phyloP scores from a whole-genome alignment of 768 basidiomycete species.

The Psilocybe cubensis region DNA sequence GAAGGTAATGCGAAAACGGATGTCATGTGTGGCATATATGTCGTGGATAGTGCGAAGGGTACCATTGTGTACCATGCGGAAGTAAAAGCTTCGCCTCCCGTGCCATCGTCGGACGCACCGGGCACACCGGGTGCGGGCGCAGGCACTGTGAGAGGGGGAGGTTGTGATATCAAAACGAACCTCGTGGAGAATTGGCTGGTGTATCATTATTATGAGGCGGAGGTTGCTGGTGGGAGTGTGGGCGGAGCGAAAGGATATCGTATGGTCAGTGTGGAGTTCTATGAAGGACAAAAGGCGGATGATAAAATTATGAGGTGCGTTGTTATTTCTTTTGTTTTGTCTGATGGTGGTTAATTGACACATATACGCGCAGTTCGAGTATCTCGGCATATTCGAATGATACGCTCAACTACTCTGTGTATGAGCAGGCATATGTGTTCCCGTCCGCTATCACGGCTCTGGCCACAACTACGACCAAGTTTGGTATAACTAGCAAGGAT shows the following conservation, averaged over 20 bases:
- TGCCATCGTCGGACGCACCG: background rate
- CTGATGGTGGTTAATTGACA: too few species aligned
- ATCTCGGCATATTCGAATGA: conserved; percentile 52
- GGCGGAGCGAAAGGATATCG: conserved; percentile 67
- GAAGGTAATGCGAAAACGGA: too few species aligned
- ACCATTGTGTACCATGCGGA: conserved; percentile 68
- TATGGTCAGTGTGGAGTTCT: conserved; percentile 85
- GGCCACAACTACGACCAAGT: conserved; percentile 80
- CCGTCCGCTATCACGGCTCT: conserved; percentile 73
- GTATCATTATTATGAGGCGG: conserved; percentile 80
- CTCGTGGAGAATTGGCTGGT: conserved; percentile 94
- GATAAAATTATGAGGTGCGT: conserved; percentile 75
- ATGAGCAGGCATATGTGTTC: conserved; percentile 73
- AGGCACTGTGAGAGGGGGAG: background rate
- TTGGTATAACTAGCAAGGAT: conserved; percentile 86
- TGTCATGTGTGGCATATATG: conserved; percentile 64
- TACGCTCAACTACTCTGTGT: conserved; percentile 53
- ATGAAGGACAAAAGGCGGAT: conserved; percentile 73
- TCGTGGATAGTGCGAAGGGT: conserved; percentile 84
- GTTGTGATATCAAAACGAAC: conserved; percentile 68
- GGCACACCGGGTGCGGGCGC: background rate
- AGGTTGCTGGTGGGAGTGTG: conserved; percentile 42
- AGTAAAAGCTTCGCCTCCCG: conserved; percentile 31
- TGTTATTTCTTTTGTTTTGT: background rate
- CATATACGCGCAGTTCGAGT: conserved; percentile 43